Base-by-base conservation (phyloP, 371 early-diverging fungal genomes). In the Rhizopus sp. region DNA sequence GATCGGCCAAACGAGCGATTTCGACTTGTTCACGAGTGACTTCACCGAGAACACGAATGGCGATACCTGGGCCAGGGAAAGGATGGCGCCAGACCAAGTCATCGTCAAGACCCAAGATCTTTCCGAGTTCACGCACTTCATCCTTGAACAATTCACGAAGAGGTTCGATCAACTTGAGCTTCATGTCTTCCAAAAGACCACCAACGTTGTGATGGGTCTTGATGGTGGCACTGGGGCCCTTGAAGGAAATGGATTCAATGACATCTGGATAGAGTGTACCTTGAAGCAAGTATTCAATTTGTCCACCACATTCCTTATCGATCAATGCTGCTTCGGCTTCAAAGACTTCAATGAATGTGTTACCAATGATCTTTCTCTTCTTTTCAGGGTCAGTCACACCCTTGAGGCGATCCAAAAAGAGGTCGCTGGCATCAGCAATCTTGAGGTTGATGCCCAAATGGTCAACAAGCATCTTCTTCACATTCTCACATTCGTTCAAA, bases 151-250 rank as follows among this genome's bases (percentile, higher is more conserved):
- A 85, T 73, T 98, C 97, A 62, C 98, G 89, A 45, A 98, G 87
- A 51, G 98, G 98, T 75, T 98, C 98, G 62, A 96, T 96, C 55
- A 98, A 83, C 84, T 95, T 95, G 59, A 96, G 80, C 68, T 94
- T 94, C 97, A 98, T 96, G 82, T 94, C 86, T 60, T 93, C 94
- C 57, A 93, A 82, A 41, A 96, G 84, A 60, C 98, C 98, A 64
- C 98, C 98, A 50, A 98, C 98, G 69, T 98, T 98, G 84, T 98
- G 98, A 73, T 98, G 98, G 30, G 98, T 94, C 86, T 98, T 98
- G 82, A 98, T 98, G 62, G 96, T 96, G 17, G 96, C 98, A 64
- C 87, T 86, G 42, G 98, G 98, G 7, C 98, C 98, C 90, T 98
- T 98, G 92, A 96, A 98, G 23, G 95, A 94, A 66, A 98, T 93